Evolutionary conservation across 768 basidiomycete genomes (phyloP), one percentile per base, ranked within the genome.

Genomic region (Tricholoma terreum): DNA sequence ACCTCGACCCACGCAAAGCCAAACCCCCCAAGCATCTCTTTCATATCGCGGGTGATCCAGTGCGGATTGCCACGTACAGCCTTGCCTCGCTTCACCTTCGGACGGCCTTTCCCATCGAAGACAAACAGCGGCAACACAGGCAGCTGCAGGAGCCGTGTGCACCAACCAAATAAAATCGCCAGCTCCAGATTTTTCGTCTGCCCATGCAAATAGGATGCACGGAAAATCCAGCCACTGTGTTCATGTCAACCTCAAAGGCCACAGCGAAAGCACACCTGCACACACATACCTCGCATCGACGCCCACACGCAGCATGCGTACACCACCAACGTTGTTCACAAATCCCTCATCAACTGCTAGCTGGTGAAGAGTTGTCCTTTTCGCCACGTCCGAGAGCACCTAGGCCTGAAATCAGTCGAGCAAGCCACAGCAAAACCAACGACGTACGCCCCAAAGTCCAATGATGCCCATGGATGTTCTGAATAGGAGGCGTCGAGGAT

Each of bases 1-100:
- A 52, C 58, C 38, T 56, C 51, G 31, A 60, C 21, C 51, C 51
- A 56, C n/a, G 17, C 27, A 50, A 60, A 52, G 19, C n/a, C 51
- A 35, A 60, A 46, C 17, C 24, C 10, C 21, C 56, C 55, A 6
- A 60, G 52, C 40, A 59, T 19, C 14, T 52, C 43, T 34, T 56
- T 35, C 43, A 60, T 46, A 9, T 52, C 55, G 6, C 9, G 11
- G 33, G 30, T 53, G 19, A 60, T 17, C 58, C 50, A 56, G n/a
- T 56, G 38, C 6, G 15, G 33, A 22, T 40, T 52, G 11, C 24
- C 24, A 27, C 24, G 24, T 43, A 22, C 42, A 43, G 21, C 42
- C 21, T 43, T 43, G 42, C 42, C 42, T 43, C 43, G 43, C 22
- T 45, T 45, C 21, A 61, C 52, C 19, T 14, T 19, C 27, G 50